Conservation (phyloP, 805 yeast genomes). For the Saccharomycopsis vini region DNA sequence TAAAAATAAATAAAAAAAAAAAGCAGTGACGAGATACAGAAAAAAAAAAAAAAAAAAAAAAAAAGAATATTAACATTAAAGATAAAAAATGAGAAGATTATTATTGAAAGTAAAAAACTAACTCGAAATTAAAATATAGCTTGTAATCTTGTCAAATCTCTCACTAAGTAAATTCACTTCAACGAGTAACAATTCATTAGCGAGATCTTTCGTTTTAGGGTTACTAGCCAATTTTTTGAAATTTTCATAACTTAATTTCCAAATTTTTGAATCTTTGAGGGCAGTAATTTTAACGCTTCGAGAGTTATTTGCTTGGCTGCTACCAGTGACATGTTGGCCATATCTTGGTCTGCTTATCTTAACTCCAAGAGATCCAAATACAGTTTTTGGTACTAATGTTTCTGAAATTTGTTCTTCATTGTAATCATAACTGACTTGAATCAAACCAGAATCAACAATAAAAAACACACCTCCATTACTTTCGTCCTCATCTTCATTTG, state of each 20-base stretch:
- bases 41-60: not conserved
- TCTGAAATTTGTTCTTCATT: constrained; percentile 36
- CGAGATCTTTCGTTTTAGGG: constrained; percentile 24
- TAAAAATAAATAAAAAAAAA: too few species aligned
- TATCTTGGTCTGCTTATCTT: not conserved
- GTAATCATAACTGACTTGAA: constrained; percentile 38
- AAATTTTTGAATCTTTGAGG: constrained; percentile 29
- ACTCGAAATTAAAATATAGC: constrained; percentile 36
- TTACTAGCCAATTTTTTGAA: constrained; percentile 29
- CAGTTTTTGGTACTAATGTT: constrained; percentile 60
- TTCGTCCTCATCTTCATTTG: constrained; percentile 18
- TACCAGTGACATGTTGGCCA: not conserved
- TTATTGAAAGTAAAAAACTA: constrained; percentile 15
- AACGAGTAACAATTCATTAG: constrained; percentile 33
- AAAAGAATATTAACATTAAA: not conserved
- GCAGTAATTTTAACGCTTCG: constrained; percentile 34
- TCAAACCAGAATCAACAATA: constrained; percentile 38
- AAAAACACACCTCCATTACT: constrained; percentile 39
- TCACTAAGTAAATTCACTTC: constrained; percentile 34
- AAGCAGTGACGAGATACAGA: not conserved
- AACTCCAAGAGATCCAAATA: constrained; percentile 55
- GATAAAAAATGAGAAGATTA: not conserved
- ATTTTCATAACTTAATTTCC: constrained; percentile 31
- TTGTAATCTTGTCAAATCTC: constrained; percentile 39
- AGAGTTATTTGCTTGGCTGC: constrained; percentile 22